Base-by-base conservation (phyloP, 2,329 filamentous ascomycete genomes). In the Westerdykella sp. region DNA sequence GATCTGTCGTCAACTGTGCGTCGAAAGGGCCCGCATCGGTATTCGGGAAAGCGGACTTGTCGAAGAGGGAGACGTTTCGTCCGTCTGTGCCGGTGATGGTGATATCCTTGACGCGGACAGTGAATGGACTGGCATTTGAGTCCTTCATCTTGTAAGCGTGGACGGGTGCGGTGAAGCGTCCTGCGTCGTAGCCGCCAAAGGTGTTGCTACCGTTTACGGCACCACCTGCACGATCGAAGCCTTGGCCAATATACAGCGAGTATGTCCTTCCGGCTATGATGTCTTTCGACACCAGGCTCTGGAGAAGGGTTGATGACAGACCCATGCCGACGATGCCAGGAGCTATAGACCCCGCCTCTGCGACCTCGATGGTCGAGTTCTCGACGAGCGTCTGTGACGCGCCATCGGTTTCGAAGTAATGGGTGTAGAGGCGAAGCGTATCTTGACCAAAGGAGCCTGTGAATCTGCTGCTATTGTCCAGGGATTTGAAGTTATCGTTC, bases 121-220 rank as follows among this genome's bases (percentile, higher is more conserved):
- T 62, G 53, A 72, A 62, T 2, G 67, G 61, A 30, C 66, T 66
- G 6, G 55, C 36, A 21, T 56, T 55, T 3, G 49, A 45, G 6
- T 50, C 48, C 38, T 62, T 61, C 60, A 63, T 67, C 10, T 49
- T 35, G 51, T 64, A 62, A 39, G 54, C 57, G 46, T 67, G 55
- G 1, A 64, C 57, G 1, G 48, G 49, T 25, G 64, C 67, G 1
- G 56, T 60, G 46, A 72, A 70, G 15, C 69, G 66, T 18, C 67
- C 67, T 11, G 68, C 64, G 48, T 73, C 70, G 46, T 68, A 72
- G 16, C 70, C 70, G n/a, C 70, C 70, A 31, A 71, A 67, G 3
- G 63, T 63, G 31, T 69, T 66, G 45, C 64, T 69, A 21, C 70
- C 70, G 41, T 71, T 72, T 21, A 69, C 59, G 2, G 44, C 51